Evolutionary conservation across 2,329 filamentous ascomycete species (phyloP).

Genomic region (Aspergillus sp.): DNA sequence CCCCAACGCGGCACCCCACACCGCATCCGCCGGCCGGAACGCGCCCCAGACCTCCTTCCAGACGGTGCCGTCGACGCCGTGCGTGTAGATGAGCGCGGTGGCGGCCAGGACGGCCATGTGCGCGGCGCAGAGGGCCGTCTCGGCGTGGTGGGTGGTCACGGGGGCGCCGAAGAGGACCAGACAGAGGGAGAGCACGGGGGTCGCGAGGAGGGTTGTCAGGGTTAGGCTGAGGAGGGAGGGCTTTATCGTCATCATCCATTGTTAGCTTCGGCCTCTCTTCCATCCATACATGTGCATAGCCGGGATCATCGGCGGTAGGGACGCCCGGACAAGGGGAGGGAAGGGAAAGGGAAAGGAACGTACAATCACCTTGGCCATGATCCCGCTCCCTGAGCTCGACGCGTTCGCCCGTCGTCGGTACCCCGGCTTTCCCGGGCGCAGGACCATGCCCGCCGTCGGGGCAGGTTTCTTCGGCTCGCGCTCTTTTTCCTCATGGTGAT

Average conservation of each 20-base stretch:
- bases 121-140: conserved; percentile 76
- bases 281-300: too few relatives aligned
- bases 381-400: not conserved
- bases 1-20: conserved; percentile 79
- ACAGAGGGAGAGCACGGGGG: conserved; percentile 58
- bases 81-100: conserved; percentile 80
- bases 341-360: not conserved
- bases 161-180: conserved; percentile 91
- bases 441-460: not conserved
- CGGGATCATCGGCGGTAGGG: not conserved
- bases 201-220: conserved; percentile 50
- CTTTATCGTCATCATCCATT: conserved; percentile 40
- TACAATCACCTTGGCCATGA: conserved; percentile 27
- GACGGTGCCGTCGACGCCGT: conserved; percentile 69
- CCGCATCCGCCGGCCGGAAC: conserved; percentile 73
- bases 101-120: conserved; percentile 78
- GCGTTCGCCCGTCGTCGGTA: conserved; percentile 18
- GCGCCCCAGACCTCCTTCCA: conserved; percentile 72
- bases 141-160: conserved; percentile 72
- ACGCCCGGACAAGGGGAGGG: not conserved
- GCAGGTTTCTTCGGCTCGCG: conserved; percentile 7
- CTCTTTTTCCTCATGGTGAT: not conserved
- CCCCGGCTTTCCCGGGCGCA: conserved; percentile 16
- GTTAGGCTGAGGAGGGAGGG: conserved; percentile 69
- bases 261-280: too few relatives aligned